phyloP scores from a whole-genome alignment of 805 yeast species.

The Kregervanrija fluxuum region DNA sequence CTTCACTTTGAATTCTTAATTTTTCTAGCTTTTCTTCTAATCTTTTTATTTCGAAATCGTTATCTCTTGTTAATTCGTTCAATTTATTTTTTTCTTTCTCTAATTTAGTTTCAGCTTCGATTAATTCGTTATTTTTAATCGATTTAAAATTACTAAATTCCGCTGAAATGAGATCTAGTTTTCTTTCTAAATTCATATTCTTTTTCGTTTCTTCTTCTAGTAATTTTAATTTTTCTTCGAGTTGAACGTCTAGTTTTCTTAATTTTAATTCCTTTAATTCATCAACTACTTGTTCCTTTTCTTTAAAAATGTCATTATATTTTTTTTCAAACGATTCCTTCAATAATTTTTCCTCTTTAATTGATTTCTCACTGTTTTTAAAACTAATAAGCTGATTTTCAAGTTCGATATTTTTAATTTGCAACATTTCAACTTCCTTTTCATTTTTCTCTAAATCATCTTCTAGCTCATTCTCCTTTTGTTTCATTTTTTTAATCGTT shows the following conservation, averaged over 20 bases:
- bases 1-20: constrained; percentile 56
- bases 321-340: constrained; percentile 18
- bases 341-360: constrained; percentile 27
- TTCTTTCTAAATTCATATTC: constrained; percentile 13
- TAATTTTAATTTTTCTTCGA: constrained; percentile 27
- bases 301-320: constrained; percentile 17
- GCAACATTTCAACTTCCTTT: constrained; percentile 19
- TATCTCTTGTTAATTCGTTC: constrained; percentile 24
- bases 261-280: constrained; percentile 27
- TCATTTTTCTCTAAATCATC: constrained; percentile 26
- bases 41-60: constrained; percentile 40
- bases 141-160: constrained; percentile 18
- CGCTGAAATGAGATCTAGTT: constrained; percentile 16
- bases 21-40: constrained; percentile 68
- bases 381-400: constrained; percentile 1
- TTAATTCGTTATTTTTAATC: constrained; percentile 11
- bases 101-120: constrained; percentile 21
- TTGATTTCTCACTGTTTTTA: not conserved
- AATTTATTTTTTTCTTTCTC: constrained; percentile 22
- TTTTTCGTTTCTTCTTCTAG: constrained; percentile 24
- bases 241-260: constrained; percentile 28
- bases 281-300: constrained; percentile 17
- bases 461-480: constrained; percentile 33
- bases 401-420: not conserved
- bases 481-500: constrained; percentile 54